Conservation (phyloP, 2,329 filamentous ascomycete genomes). For the Cladosporium sp. region DNA sequence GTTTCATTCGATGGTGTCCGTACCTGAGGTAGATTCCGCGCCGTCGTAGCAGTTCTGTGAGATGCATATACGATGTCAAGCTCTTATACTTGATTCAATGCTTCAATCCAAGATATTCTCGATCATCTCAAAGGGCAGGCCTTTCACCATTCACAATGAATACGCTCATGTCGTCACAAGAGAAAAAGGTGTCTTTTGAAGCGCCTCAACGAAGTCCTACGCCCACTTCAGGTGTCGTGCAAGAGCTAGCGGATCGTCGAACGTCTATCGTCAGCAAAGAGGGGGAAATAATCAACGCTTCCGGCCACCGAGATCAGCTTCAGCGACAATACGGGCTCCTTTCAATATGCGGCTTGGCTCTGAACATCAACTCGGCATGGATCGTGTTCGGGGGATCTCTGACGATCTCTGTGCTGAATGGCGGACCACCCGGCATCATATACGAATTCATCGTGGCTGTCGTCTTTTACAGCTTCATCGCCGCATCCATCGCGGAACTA, state of each 20-base stretch:
- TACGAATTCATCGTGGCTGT: constrained; percentile 33
- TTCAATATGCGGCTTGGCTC: constrained; percentile 50
- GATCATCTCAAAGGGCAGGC: too few relatives aligned
- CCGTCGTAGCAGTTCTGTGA: too few relatives aligned
- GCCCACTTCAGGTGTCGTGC: not conserved
- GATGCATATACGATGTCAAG: too few relatives aligned
- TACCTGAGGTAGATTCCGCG: too few relatives aligned
- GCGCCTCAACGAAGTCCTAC: not conserved
- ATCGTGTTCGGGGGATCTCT: constrained; percentile 57
- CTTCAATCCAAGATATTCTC: too few relatives aligned
- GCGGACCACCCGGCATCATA: constrained; percentile 31
- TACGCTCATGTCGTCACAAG: not conserved
- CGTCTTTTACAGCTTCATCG: constrained; percentile 32
- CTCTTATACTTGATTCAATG: too few relatives aligned
- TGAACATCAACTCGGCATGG: constrained; percentile 56
- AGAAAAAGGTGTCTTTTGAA: not conserved
- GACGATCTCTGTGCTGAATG: constrained; percentile 43
- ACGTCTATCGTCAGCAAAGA: constrained; percentile 25
- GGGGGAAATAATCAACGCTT: constrained; percentile 53
- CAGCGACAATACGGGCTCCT: constrained; percentile 57
- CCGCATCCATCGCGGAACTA: constrained; percentile 28
- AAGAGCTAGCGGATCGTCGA: constrained; percentile 12
- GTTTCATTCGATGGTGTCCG: too few relatives aligned
- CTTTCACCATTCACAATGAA: too few relatives aligned
- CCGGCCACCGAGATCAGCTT: constrained; percentile 58